phyloP scores from a whole-genome alignment of 2,329 filamentous ascomycete genomes.

The Aspergillus niger region DNA sequence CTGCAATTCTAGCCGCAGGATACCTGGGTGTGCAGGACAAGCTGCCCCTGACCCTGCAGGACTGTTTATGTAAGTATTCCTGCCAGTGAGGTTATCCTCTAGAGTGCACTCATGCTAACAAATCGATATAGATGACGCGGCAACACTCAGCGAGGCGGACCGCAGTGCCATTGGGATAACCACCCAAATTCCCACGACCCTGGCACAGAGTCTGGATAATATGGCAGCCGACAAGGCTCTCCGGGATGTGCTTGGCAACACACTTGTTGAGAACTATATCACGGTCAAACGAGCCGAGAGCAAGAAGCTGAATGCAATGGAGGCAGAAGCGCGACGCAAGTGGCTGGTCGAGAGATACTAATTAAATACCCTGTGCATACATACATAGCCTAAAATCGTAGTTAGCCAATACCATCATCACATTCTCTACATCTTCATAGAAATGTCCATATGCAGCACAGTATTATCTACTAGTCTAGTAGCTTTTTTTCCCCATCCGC shows the following conservation, averaged over 20 bases:
- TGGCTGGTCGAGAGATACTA: slow-evolving; percentile 46
- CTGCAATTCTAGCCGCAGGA: slow-evolving; percentile 63
- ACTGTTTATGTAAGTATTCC: slow-evolving; percentile 36
- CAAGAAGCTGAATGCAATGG: slow-evolving; percentile 34
- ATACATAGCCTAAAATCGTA: not conserved
- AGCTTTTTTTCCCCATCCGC: not conserved
- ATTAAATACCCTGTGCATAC: slow-evolving; percentile 1
- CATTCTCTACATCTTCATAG: too few relatives aligned
- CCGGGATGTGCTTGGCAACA: slow-evolving; percentile 30
- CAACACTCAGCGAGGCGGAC: slow-evolving; percentile 31
- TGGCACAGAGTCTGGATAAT: slow-evolving; percentile 37
- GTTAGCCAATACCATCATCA: not conserved
- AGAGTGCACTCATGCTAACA: not conserved
- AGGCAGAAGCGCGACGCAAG: slow-evolving; percentile 31
- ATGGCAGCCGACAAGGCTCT: slow-evolving; percentile 35
- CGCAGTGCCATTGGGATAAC: slow-evolving; percentile 41
- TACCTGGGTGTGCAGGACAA: slow-evolving; percentile 53
- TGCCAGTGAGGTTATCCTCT: not conserved
- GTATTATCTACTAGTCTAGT: too few relatives aligned
- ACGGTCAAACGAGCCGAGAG: slow-evolving; percentile 39
- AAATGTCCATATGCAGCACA: too few relatives aligned
- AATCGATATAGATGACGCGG: slow-evolving; percentile 34
- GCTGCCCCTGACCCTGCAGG: slow-evolving; percentile 29
- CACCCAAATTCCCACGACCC: slow-evolving; percentile 36
- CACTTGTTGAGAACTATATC: slow-evolving; percentile 30